Percentiles rank a stretch among this genome's conserved stretches.
These are phyloP conservation scores for Coemansia sp. DNA, from an alignment of 192 early-diverging fungal species.

Conservation along the genomic window DNA sequence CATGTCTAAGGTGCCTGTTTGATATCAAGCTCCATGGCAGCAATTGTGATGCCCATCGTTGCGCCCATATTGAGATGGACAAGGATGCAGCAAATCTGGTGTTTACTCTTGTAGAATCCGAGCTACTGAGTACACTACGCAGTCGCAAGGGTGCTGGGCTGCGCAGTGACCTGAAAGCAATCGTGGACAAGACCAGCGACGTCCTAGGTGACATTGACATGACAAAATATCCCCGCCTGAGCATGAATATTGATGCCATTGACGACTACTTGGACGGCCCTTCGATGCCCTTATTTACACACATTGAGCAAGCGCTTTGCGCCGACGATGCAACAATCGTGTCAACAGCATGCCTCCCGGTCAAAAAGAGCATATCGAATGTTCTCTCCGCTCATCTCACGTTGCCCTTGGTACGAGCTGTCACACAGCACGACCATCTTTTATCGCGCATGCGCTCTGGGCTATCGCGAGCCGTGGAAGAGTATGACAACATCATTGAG, in stretches of 20 bases:
- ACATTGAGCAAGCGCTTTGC: conserved; percentile 12
- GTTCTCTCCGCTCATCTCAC: conserved; percentile 18
- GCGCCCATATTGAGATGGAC: conserved; percentile 40
- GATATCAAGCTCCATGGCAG: conserved; percentile 42
- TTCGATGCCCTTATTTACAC: conserved; percentile 43
- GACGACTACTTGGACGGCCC: conserved; percentile 47
- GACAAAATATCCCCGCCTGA: conserved; percentile 26
- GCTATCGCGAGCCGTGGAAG: conserved; percentile 34
- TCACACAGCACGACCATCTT: conserved; percentile 38
- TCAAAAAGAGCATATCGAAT: not conserved
- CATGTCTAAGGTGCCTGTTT: conserved; percentile 42
- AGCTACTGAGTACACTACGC: conserved; percentile 29
- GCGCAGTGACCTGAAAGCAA: conserved; percentile 44
- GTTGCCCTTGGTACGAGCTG: conserved; percentile 45
- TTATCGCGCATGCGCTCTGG: conserved; percentile 46
- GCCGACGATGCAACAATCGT: not conserved
- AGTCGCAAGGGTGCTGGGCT: conserved; percentile 34
- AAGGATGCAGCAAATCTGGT: conserved; percentile 20
- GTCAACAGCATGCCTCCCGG: conserved; percentile 8
- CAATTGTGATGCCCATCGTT: conserved; percentile 13
- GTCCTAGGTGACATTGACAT: conserved; percentile 33
- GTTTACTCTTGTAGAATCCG: conserved; percentile 36
- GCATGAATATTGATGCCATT: conserved; percentile 42
- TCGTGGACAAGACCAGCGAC: conserved; percentile 25
- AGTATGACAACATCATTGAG: conserved; percentile 49